Percentiles rank a stretch among this genome's conserved stretches.
Conservation (phyloP, 2,329 filamentous ascomycete species). For the Coleophoma crateriformis region DNA sequence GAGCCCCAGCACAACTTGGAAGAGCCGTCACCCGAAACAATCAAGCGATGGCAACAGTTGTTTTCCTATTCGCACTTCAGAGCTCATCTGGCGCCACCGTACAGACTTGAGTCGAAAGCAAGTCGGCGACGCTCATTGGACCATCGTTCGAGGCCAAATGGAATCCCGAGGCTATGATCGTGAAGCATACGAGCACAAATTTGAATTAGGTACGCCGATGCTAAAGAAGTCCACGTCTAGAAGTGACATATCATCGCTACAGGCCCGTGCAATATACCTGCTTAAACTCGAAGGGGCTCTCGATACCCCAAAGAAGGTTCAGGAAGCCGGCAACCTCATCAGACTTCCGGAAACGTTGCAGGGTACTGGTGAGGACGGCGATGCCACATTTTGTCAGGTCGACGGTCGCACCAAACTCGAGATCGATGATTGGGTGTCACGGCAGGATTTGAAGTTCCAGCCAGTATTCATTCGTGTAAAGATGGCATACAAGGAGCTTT, state of each 20-base stretch:
- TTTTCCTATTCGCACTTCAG: slow-evolving; percentile 28
- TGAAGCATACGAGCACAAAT: neutral
- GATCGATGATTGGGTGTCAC: slow-evolving; percentile 11
- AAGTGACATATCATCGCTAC: neutral
- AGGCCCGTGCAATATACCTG: slow-evolving; percentile 10
- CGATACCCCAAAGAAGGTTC: slow-evolving; percentile 11
- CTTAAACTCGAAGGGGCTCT: slow-evolving; percentile 16
- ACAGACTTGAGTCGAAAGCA: neutral
- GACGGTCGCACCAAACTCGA: slow-evolving; percentile 6
- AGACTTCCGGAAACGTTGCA: slow-evolving; percentile 6
- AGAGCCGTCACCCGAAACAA: neutral
- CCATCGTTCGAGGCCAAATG: neutral
- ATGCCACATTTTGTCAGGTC: slow-evolving; percentile 18
- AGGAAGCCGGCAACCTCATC: slow-evolving; percentile 10
- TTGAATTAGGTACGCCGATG: neutral
- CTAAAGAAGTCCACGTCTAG: no score
- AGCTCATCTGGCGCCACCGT: neutral
- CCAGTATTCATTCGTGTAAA: slow-evolving; percentile 21
- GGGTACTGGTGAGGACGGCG: slow-evolving; percentile 12
- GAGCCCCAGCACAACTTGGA: slow-evolving; percentile 1
- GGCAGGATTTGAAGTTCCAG: slow-evolving; percentile 13
- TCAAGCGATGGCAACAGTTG: slow-evolving; percentile 2
- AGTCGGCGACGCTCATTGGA: neutral
- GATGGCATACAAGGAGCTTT: slow-evolving; percentile 20
- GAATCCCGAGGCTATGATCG: neutral